These are phyloP conservation scores for Gossypium australe DNA, from an alignment of 345 rosid genomes.

Conservation along the genomic window DNA sequence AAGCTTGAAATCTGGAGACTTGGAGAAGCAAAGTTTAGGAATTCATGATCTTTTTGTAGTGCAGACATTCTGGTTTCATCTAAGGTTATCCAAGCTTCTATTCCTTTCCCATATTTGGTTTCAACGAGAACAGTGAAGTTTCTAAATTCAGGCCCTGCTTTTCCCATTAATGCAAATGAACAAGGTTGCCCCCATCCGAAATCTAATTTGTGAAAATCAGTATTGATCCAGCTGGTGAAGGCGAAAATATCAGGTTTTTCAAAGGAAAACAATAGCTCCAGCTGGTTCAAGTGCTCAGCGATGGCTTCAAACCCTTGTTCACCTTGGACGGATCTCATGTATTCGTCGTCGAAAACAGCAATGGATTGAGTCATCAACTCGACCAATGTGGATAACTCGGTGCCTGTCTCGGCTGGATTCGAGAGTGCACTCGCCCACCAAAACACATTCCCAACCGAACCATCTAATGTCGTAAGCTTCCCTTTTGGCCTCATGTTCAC, in stretches of 20 bases:
- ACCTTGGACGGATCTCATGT: not conserved
- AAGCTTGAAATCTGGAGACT: not conserved
- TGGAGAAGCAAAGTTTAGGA: not conserved
- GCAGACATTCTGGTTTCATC: not conserved
- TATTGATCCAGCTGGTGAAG: not conserved
- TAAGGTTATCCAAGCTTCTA: constrained; percentile 5
- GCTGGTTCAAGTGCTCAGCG: not conserved
- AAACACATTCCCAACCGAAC: not conserved
- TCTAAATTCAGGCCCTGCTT: not conserved
- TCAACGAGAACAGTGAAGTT: not conserved
- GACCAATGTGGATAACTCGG: not conserved
- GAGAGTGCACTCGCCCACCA: constrained; percentile 4
- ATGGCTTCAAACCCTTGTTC: not conserved
- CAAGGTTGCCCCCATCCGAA: not conserved
- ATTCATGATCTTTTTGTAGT: not conserved
- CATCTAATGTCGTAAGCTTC: not conserved
- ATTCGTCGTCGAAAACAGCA: not conserved
- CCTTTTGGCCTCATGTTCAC: constrained; percentile 9
- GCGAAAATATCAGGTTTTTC: not conserved
- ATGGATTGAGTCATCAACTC: not conserved
- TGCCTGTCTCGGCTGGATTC: not conserved
- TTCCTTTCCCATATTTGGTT: not conserved
- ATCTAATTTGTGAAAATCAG: not conserved
- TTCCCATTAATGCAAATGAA: not conserved
- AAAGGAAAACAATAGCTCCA: not conserved